These are phyloP conservation scores for Leccinum variabile DNA, from an alignment of 1,284 basidiomycete genomes.

Conservation along the genomic window DNA sequence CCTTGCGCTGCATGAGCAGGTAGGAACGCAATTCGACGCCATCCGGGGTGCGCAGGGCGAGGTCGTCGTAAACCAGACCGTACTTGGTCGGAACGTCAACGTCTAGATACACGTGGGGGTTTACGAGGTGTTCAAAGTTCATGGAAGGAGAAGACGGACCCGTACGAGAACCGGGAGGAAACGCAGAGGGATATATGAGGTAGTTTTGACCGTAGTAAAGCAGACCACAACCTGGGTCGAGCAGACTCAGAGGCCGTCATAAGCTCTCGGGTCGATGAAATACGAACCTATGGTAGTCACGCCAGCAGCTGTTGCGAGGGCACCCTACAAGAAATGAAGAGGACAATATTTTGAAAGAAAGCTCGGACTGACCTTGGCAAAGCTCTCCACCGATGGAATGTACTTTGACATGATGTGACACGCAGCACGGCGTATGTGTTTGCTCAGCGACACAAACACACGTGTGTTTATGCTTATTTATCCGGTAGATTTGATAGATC, in stretches of 20 bases:
- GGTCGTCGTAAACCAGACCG: slow-evolving; percentile 71
- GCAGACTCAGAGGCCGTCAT: background rate
- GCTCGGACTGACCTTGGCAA: slow-evolving; percentile 54
- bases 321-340: slow-evolving; percentile 48
- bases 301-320: slow-evolving; percentile 65
- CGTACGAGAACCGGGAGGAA: slow-evolving; percentile 79
- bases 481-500: no score
- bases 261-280: background rate
- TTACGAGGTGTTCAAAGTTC: background rate
- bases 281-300: slow-evolving; percentile 62
- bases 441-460: background rate
- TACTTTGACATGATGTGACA: slow-evolving; percentile 32
- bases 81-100: slow-evolving; percentile 72
- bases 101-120: slow-evolving; percentile 41
- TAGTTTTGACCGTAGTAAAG: slow-evolving; percentile 85
- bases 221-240: slow-evolving; percentile 60
- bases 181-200: slow-evolving; percentile 88
- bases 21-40: slow-evolving; percentile 60
- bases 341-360: no score
- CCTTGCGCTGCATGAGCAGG: slow-evolving; percentile 53
- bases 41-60: slow-evolving; percentile 67
- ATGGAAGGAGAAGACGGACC: slow-evolving; percentile 42
- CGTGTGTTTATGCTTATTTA: slow-evolving; percentile 27
- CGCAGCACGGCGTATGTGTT: background rate
- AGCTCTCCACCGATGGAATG: slow-evolving; percentile 57